Percentiles rank a stretch among this genome's conserved stretches.
Conservation (phyloP, 495 filamentous ascomycete species). For the Aspergillus campestris region DNA sequence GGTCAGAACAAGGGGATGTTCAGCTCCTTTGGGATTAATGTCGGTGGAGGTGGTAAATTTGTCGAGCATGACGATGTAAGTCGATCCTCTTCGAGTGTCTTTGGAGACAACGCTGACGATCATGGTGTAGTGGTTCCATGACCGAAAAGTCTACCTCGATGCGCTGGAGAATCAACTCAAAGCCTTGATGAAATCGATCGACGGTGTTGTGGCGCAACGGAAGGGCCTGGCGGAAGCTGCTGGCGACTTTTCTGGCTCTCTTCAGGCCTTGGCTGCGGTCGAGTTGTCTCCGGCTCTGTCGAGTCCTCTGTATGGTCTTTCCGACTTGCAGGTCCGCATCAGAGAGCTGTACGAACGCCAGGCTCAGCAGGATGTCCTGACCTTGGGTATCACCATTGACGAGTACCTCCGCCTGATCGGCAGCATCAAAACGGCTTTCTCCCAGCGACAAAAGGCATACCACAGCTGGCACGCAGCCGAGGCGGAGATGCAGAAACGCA, state of each 20-base stretch:
- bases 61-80: constrained; percentile 95
- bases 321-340: constrained; percentile 86
- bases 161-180: constrained; percentile 93
- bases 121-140: constrained; percentile 79
- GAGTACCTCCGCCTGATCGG: constrained; percentile 96
- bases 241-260: constrained; percentile 80
- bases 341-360: constrained; percentile 93
- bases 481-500: constrained; percentile 78
- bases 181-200: constrained; percentile 85
- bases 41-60: constrained; percentile 74
- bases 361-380: constrained; percentile 93
- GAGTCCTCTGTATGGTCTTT: constrained; percentile 77
- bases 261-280: constrained; percentile 82
- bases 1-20: constrained; percentile 91
- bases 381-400: constrained; percentile 92
- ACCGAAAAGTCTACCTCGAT: constrained; percentile 87
- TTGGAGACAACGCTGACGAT: constrained; percentile 1
- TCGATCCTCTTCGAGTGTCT: constrained; percentile 3
- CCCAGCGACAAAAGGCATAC: constrained; percentile 88
- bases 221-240: constrained; percentile 90
- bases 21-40: constrained; percentile 68
- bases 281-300: constrained; percentile 86
- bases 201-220: constrained; percentile 81
- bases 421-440: constrained; percentile 84
- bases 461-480: constrained; percentile 88